Evolutionary conservation across 2,329 filamentous ascomycete species (phyloP).

Genomic region (Zymoseptoria passerinii): DNA sequence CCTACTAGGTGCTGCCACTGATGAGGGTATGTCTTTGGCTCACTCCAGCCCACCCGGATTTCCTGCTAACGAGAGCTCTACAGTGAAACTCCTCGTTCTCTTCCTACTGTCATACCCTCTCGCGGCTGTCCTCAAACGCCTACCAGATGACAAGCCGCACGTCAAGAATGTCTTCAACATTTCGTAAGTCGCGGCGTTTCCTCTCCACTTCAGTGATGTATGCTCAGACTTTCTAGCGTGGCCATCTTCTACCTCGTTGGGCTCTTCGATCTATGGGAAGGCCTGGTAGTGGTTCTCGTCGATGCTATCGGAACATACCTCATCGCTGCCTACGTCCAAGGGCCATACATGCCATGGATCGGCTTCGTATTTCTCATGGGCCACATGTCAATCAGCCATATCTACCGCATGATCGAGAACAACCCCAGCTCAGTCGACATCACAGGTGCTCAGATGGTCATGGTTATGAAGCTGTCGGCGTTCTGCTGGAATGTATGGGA

Average conservation of each 20-base stretch:
- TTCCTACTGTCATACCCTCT: slow-evolving; percentile 91
- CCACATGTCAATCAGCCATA: slow-evolving; percentile 87
- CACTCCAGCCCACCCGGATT: background rate
- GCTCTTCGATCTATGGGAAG: slow-evolving; percentile 85
- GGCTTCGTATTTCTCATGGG: slow-evolving; percentile 91
- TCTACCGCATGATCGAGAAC: slow-evolving; percentile 65
- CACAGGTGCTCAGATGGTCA: slow-evolving; percentile 91
- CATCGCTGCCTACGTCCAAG: slow-evolving; percentile 75
- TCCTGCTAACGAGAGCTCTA: slow-evolving; percentile 2
- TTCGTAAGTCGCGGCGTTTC: slow-evolving; percentile 40
- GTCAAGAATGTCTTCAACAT: slow-evolving; percentile 87
- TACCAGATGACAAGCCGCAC: slow-evolving; percentile 75
- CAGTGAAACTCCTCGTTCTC: slow-evolving; percentile 87
- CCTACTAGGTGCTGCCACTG: slow-evolving; percentile 53
- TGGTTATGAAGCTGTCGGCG: slow-evolving; percentile 93
- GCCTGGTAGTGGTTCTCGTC: slow-evolving; percentile 68
- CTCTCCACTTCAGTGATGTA: background rate
- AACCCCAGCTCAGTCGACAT: slow-evolving; percentile 68
- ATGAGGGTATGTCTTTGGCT: slow-evolving; percentile 47
- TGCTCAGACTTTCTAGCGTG: slow-evolving; percentile 42
- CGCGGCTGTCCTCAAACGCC: slow-evolving; percentile 76
- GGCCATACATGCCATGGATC: slow-evolving; percentile 95
- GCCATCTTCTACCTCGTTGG: slow-evolving; percentile 88
- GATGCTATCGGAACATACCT: slow-evolving; percentile 72
- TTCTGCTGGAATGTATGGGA: slow-evolving; percentile 99